These are phyloP conservation scores for Mastigamoeba balamuthi DNA, from an alignment of 78 protist species.

Conservation along the genomic window DNA sequence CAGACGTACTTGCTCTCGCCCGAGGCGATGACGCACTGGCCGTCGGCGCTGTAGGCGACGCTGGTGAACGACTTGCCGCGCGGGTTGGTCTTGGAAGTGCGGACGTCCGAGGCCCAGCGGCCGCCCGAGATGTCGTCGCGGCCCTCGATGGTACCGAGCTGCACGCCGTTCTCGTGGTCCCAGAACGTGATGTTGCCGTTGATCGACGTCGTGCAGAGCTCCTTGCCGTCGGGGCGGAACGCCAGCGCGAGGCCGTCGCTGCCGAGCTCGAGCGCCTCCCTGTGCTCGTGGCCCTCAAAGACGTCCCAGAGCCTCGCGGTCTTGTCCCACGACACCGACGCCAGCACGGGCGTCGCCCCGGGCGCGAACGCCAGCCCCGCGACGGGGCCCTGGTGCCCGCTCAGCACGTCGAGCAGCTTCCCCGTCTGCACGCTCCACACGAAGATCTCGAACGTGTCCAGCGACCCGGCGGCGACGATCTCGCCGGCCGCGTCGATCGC, in stretches of 20 bases:
- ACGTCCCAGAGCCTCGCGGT: constrained; percentile 76
- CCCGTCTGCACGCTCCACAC: constrained; percentile 87
- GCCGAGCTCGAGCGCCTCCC: constrained; percentile 29
- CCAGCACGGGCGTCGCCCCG: background rate
- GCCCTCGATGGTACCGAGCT: constrained; percentile 58
- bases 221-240: constrained; percentile 68
- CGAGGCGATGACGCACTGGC: constrained; percentile 56
- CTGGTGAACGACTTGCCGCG: constrained; percentile 31
- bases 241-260: constrained; percentile 42
- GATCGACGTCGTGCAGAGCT: constrained; percentile 5
- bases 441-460: constrained; percentile 53
- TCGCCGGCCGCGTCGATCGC: constrained; percentile 86
- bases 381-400: constrained; percentile 68
- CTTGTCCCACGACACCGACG: constrained; percentile 71
- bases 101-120: constrained; percentile 11
- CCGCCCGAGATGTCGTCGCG: constrained; percentile 41
- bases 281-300: constrained; percentile 16
- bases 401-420: constrained; percentile 69
- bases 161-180: background rate
- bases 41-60: constrained; percentile 67
- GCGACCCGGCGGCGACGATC: constrained; percentile 72
- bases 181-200: constrained; percentile 40
- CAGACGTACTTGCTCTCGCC: constrained; percentile 77
- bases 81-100: background rate
- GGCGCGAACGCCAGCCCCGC: constrained; percentile 51